Evolutionary conservation across 139 green algal species (phyloP).

Genomic region (Ettlia oleoabundans): DNA sequence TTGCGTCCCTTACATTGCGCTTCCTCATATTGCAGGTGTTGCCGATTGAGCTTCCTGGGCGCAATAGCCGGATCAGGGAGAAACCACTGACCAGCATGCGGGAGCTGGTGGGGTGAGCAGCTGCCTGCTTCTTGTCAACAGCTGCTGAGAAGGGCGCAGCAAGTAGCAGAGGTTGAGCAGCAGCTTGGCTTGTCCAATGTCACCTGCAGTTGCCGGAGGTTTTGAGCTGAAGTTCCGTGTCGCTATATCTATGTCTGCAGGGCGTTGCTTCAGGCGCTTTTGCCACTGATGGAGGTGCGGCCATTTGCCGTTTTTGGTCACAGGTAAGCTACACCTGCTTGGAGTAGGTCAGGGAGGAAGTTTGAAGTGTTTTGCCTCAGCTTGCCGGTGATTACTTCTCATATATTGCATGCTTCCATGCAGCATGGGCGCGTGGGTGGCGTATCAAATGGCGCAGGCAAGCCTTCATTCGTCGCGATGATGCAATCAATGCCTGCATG

Average conservation of each 20-base stretch:
- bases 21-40: conserved; percentile 59
- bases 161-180: too few relatives aligned
- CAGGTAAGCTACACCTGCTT: conserved; percentile 27
- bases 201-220: too few relatives aligned
- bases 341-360: too few relatives aligned
- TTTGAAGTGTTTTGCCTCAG: not conserved
- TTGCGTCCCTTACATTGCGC: too few relatives aligned
- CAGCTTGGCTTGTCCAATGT: too few relatives aligned
- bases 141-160: not conserved
- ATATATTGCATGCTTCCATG: too few relatives aligned
- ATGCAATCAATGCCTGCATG: too few relatives aligned
- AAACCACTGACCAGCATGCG: conserved; percentile 20
- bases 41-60: conserved; percentile 63
- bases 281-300: conserved; percentile 8
- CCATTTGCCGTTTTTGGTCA: conserved; percentile 66
- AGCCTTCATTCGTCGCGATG: too few relatives aligned
- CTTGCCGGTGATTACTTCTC: not conserved
- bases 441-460: conserved; percentile 38
- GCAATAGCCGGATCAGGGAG: conserved; percentile 50
- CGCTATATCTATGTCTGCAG: too few relatives aligned
- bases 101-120: conserved; percentile 38
- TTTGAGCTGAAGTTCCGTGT: too few relatives aligned
- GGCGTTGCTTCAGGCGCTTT: not conserved
- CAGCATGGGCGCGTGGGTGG: conserved; percentile 67
- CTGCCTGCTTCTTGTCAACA: not conserved